These are phyloP conservation scores for Massarina eburnea DNA, from an alignment of 2,329 filamentous ascomycete genomes.

Conservation along the genomic window DNA sequence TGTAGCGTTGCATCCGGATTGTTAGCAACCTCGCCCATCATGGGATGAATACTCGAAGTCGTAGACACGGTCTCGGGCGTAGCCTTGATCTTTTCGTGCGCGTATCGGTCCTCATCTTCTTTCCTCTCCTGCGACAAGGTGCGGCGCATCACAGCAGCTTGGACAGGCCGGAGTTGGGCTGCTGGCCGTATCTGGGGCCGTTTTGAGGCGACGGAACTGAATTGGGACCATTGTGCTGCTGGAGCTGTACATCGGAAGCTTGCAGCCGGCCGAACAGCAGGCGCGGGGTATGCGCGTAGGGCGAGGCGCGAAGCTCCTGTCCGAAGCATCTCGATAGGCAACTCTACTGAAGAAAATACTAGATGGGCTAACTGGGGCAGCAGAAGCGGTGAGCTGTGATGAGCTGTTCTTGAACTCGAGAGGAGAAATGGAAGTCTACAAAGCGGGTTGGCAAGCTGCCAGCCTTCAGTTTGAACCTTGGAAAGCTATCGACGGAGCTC, in stretches of 20 bases:
- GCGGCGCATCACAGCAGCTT: slow-evolving; percentile 44
- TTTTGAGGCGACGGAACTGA: slow-evolving; percentile 43
- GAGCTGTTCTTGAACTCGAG: background rate
- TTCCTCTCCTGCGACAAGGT: slow-evolving; percentile 51
- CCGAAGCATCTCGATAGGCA: slow-evolving; percentile 44
- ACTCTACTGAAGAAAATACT: background rate
- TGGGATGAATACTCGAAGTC: slow-evolving; percentile 53
- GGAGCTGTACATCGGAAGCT: slow-evolving; percentile 21
- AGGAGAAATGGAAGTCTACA: background rate
- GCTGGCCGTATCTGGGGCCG: slow-evolving; percentile 37
- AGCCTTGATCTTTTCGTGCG: slow-evolving; percentile 58
- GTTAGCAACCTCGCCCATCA: slow-evolving; percentile 42
- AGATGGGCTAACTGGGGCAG: background rate
- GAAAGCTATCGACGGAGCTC: background rate
- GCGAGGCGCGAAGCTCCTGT: slow-evolving; percentile 46
- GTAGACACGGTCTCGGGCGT: slow-evolving; percentile 63
- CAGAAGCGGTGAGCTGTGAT: background rate
- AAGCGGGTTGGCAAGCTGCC: background rate
- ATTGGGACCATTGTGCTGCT: slow-evolving; percentile 42
- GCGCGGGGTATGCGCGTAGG: slow-evolving; percentile 40
- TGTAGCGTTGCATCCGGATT: slow-evolving; percentile 23
- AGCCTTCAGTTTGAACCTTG: background rate
- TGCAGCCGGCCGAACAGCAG: slow-evolving; percentile 32
- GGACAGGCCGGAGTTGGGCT: slow-evolving; percentile 36
- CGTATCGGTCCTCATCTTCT: slow-evolving; percentile 59